Percentiles rank a stretch among this genome's conserved stretches.
These are phyloP conservation scores for Botrytis deweyae DNA, from an alignment of 2,329 filamentous ascomycete genomes.

Conservation along the genomic window DNA sequence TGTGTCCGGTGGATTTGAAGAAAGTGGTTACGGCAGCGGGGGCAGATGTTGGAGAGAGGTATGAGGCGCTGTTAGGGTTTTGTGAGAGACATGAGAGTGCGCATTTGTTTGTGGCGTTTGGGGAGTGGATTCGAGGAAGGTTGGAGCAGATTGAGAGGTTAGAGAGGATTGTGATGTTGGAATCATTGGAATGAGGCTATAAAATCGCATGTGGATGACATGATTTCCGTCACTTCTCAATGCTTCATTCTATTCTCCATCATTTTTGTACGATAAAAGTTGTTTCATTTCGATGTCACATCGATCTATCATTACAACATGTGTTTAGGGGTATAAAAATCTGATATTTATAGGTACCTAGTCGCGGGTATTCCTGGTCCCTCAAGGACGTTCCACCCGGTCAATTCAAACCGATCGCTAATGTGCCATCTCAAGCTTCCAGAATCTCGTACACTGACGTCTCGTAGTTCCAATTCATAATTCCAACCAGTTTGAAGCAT, in stretches of 20 bases:
- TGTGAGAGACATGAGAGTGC: conserved; percentile 45
- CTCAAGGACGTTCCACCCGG: background rate
- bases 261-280: background rate
- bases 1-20: conserved; percentile 58
- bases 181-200: background rate
- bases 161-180: background rate
- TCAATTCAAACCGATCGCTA: background rate
- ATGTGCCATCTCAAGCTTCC: background rate
- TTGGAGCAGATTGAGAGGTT: conserved; percentile 25
- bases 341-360: background rate
- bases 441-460: background rate
- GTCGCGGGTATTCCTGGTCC: background rate
- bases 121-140: conserved; percentile 44
- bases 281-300: background rate
- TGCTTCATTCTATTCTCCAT: no score
- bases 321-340: background rate
- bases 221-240: background rate
- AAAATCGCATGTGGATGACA: background rate
- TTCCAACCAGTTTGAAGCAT: background rate
- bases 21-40: conserved; percentile 48
- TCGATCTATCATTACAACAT: background rate
- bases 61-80: conserved; percentile 43
- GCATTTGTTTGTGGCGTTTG: conserved; percentile 49
- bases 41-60: conserved; percentile 42
- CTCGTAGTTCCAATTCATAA: background rate